Evolutionary conservation across 768 basidiomycete species (phyloP), one percentile per base, ranked within the genome.

Genomic region (Hemileccinum rubropunctum): DNA sequence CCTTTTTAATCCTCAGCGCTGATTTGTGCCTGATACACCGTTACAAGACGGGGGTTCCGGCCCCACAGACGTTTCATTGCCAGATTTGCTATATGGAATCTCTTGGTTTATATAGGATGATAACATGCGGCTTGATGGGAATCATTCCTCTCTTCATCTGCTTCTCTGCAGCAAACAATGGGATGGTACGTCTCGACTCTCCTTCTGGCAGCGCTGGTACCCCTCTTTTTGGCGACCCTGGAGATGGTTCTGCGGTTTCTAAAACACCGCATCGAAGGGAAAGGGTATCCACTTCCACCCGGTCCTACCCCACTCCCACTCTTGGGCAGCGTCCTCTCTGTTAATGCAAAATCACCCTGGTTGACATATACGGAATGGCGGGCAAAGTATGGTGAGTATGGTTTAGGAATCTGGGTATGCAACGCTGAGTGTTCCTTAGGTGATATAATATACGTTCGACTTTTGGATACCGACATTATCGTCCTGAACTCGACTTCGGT

Each of bases 291-390:
- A 18, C 38, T 45, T 7, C 53, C 53, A 4, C 53, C 53, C 2
- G 53, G 53, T 42, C 53, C 53, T 15, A 32, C 45, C 20, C 21
- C 45, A 13, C 15, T 52, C 17, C 49, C 49, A 4, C 7, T 54
- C n/a, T 10, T 54, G 14, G 45, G 53, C 14, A 51, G 34, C 21
- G 27, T 26, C n/a, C 26, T 55, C 17, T 32, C 40, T 10, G 3
- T 48, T 11, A 20, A 55, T 27, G 8, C 34, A 15, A 11, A 8
- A 36, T 15, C 4, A 17, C 45, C 18, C 33, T 50, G 49, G 42
- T 32, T 34, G 42, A 51, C 54, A 10, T 56, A 56, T n/a, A 42
- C 42, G 10, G 44, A 37, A 13, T 56, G 54, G 51, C 37, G 36
- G 12, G 36, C 13, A 21, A 45, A 14, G 10, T 46, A 52, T 20